These are phyloP conservation scores for Mangifera indica DNA, from an alignment of 345 rosid genomes.

Conservation along the genomic window DNA sequence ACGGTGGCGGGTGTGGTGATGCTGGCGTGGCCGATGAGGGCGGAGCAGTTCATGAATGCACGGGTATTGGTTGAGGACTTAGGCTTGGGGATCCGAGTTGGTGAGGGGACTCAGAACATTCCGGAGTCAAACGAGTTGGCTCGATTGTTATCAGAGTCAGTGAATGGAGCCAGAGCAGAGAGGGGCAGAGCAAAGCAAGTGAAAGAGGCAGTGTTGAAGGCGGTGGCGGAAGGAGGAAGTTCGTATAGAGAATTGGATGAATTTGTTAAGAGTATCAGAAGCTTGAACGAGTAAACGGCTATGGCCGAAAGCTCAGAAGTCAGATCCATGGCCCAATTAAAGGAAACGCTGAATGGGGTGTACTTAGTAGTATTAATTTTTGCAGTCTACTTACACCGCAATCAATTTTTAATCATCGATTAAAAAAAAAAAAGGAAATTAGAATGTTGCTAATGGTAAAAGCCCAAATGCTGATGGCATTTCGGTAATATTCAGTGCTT, in stretches of 20 bases:
- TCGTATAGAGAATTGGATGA: constrained; percentile 31
- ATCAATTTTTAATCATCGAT: too few relatives aligned
- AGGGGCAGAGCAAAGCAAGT: constrained; percentile 20
- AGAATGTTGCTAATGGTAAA: too few relatives aligned
- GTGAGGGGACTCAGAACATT: constrained; percentile 29
- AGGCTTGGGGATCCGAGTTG: constrained; percentile 25
- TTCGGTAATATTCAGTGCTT: too few relatives aligned
- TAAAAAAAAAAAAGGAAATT: too few relatives aligned
- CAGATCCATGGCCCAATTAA: too few relatives aligned
- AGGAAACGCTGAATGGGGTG: too few relatives aligned
- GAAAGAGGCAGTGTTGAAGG: constrained; percentile 12
- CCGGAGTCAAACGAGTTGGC: constrained; percentile 33
- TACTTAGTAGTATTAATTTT: too few relatives aligned
- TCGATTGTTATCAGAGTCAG: constrained; percentile 26
- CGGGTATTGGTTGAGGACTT: constrained; percentile 28
- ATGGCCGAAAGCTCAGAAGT: too few relatives aligned
- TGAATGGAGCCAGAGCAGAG: constrained; percentile 15
- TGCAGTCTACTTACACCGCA: too few relatives aligned
- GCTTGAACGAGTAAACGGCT: neutral
- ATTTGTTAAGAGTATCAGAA: constrained; percentile 12
- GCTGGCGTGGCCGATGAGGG: constrained; percentile 44
- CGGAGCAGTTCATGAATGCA: constrained; percentile 37
- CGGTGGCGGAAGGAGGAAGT: constrained; percentile 31
- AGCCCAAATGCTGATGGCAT: too few relatives aligned
- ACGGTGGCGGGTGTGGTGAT: constrained; percentile 31